These are phyloP conservation scores for Mangifera indica DNA, from an alignment of 345 rosid species.

Conservation along the genomic window DNA sequence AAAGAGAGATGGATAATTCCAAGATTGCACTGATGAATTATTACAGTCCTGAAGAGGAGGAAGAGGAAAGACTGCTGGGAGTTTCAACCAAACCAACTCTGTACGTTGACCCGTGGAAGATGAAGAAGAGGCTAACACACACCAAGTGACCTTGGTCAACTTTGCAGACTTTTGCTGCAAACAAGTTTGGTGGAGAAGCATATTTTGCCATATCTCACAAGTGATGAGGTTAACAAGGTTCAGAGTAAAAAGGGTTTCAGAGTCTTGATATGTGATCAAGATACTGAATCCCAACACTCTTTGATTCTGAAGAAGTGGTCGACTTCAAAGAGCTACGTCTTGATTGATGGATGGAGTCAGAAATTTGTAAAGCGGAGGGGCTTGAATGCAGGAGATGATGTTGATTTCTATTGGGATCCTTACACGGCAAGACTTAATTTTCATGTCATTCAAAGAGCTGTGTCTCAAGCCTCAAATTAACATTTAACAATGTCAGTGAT, in stretches of 20 bases:
- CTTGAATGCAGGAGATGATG: conserved; percentile 1
- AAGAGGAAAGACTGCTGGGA: background rate
- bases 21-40: background rate
- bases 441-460: no score
- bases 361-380: conserved; percentile 10
- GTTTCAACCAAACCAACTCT: background rate
- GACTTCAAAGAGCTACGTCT: background rate
- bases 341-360: background rate
- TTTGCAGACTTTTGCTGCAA: background rate
- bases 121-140: background rate
- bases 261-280: background rate
- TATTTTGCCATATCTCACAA: background rate
- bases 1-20: background rate
- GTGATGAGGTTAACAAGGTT: background rate
- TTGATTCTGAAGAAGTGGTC: conserved; percentile 13
- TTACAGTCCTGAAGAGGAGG: background rate
- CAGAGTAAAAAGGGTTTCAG: background rate
- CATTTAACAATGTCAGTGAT: no score
- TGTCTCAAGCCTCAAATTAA: no score
- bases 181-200: background rate
- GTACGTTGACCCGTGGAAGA: background rate
- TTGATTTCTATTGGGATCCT: conserved; percentile 12
- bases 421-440: background rate
- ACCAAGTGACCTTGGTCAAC: background rate
- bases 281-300: conserved; percentile 1